Percentiles rank a stretch among this genome's conserved stretches.
These are phyloP conservation scores for Trichophyton schoenleinii DNA, from an alignment of 2,329 filamentous ascomycete genomes.

Conservation along the genomic window DNA sequence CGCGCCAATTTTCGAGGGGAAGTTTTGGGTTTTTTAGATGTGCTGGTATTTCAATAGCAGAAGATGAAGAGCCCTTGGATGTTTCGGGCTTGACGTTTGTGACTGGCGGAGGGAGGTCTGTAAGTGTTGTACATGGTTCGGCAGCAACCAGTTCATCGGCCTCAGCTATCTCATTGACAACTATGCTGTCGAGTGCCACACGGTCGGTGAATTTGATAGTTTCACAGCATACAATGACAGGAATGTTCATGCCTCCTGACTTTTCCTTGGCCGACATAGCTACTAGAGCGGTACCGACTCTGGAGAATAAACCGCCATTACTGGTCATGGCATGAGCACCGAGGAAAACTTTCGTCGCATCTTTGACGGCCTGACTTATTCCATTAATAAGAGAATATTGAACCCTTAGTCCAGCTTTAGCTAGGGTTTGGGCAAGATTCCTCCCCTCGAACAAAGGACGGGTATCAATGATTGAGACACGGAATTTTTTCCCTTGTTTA, in stretches of 20 bases:
- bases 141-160: constrained; percentile 48
- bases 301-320: constrained; percentile 80
- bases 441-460: constrained; percentile 58
- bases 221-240: constrained; percentile 83
- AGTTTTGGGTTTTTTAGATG: constrained; percentile 17
- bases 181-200: constrained; percentile 81
- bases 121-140: constrained; percentile 10
- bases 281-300: constrained; percentile 74
- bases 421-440: constrained; percentile 58
- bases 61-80: constrained; percentile 4
- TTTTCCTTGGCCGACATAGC: constrained; percentile 65
- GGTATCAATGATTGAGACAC: constrained; percentile 72
- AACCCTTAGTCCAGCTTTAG: constrained; percentile 58
- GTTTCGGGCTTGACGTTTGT: constrained; percentile 23
- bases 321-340: constrained; percentile 92
- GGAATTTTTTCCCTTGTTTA: constrained; percentile 58
- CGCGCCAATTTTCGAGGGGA: constrained; percentile 42
- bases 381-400: constrained; percentile 73
- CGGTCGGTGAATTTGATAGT: constrained; percentile 89
- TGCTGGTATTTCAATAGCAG: constrained; percentile 8
- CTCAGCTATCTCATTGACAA: constrained; percentile 83
- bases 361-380: constrained; percentile 58
- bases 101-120: constrained; percentile 12
- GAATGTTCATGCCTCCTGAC: constrained; percentile 47
- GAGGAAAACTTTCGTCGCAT: constrained; percentile 62